phyloP scores from a whole-genome alignment of 2,329 filamentous ascomycete genomes.

The Tolypocladium ophioglossoides region DNA sequence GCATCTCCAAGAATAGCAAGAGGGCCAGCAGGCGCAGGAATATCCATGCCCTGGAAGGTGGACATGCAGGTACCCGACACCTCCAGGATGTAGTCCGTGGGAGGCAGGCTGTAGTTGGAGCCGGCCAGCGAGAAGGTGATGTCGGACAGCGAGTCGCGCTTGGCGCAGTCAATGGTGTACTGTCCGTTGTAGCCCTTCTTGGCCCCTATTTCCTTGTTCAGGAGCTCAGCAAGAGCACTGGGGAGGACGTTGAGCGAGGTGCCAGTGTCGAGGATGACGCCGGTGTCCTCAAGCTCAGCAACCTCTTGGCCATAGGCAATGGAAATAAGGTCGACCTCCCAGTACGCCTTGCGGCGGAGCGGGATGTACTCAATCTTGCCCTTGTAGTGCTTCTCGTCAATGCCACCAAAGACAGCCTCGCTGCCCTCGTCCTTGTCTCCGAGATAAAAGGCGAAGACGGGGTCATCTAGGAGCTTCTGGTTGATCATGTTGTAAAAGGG shows the following conservation, averaged over 20 bases:
- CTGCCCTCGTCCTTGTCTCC: slow-evolving; percentile 64
- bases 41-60: slow-evolving; percentile 94
- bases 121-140: slow-evolving; percentile 84
- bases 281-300: slow-evolving; percentile 86
- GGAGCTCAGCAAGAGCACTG: slow-evolving; percentile 79
- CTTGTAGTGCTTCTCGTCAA: slow-evolving; percentile 69
- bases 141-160: slow-evolving; percentile 75
- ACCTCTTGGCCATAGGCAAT: slow-evolving; percentile 80
- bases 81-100: slow-evolving; percentile 93
- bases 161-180: slow-evolving; percentile 84
- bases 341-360: slow-evolving; percentile 96
- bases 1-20: slow-evolving; percentile 90
- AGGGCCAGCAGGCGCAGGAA: slow-evolving; percentile 77
- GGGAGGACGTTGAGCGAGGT: slow-evolving; percentile 96
- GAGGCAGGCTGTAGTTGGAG: slow-evolving; percentile 81
- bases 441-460: slow-evolving; percentile 95
- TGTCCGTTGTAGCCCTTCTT: slow-evolving; percentile 98
- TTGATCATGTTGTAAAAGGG: slow-evolving; percentile 96
- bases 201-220: slow-evolving; percentile 95
- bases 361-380: slow-evolving; percentile 91
- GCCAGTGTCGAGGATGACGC: slow-evolving; percentile 94
- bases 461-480: slow-evolving; percentile 80
- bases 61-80: slow-evolving; percentile 94
- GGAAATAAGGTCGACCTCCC: slow-evolving; percentile 93
- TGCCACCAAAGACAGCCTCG: slow-evolving; percentile 80